Evolutionary conservation across 306 rosid species (phyloP), one percentile per base, ranked within the genome.

Genomic region (Crataegus laevigata): DNA sequence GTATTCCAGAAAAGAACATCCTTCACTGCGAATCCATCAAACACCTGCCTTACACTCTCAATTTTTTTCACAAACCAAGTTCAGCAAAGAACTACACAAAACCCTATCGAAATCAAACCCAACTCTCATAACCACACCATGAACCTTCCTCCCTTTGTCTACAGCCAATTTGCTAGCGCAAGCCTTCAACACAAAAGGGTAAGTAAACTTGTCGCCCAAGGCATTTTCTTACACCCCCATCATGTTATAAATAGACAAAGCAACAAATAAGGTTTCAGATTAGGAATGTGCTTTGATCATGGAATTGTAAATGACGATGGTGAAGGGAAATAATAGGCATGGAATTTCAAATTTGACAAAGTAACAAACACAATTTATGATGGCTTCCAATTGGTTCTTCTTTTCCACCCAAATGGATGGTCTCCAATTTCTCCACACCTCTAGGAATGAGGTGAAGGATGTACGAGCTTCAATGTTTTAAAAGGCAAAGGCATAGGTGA

Each of bases 1-100:
- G 71, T 18, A 40, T 66, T 66, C 71, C 71, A 66, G 51, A 66
- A 66, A 5, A 40, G 52, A 66, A 66, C 71, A 66, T 66, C 71
- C 71, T 66, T 66, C 28, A 6, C n/a, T 8, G 5, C 11, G 40
- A 11, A 66, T 66, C 22, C 71, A 66, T 66, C 71, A 14, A 66
- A 40, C 21, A 66, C 71, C 71, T 4, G 71, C 29, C 71, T 21
- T 66, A 52, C 71, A 66, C 71, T 40, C 51, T 21, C 54, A 13
- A 66, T 34, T 34, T 66, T 66, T 13, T 5, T 52, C 54, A 40
- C 71, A 66, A 38, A 42, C 52, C 19, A 66, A 66, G 51, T 42
- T 66, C 3, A 66, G 54, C 71, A 40, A 66, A 36, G 71, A 66
- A 24, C 54, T 38, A 66, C 54, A 38, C 54, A 66, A 66, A 42